These are phyloP conservation scores for Nigrospora oryzae DNA, from an alignment of 2,329 filamentous ascomycete species.

Conservation along the genomic window DNA sequence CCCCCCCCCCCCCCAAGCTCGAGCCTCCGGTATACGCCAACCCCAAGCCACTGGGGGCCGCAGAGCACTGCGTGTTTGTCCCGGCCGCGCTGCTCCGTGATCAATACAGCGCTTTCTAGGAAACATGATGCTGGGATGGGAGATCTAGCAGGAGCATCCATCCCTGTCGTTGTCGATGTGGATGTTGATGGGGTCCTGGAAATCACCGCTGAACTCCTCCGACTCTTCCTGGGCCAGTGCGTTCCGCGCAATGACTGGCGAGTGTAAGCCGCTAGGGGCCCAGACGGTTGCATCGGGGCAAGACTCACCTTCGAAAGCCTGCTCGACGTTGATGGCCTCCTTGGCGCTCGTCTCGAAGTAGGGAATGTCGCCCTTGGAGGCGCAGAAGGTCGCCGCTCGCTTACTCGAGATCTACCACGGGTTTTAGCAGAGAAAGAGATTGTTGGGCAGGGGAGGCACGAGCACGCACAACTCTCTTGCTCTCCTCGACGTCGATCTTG, in stretches of 20 bases:
- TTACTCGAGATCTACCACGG: constrained; percentile 73
- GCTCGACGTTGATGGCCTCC: constrained; percentile 96
- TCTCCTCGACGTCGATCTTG: constrained; percentile 98
- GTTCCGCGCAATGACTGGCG: constrained; percentile 84
- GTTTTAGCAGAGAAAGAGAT: constrained; percentile 9
- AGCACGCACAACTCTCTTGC: constrained; percentile 72
- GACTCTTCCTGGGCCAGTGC: constrained; percentile 95
- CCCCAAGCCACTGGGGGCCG: too few species aligned
- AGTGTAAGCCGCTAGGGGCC: constrained; percentile 3
- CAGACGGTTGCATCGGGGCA: not conserved
- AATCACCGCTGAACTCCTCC: constrained; percentile 95
- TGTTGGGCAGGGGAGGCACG: not conserved
- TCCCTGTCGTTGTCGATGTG: constrained; percentile 90
- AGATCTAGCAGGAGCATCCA: constrained; percentile 76
- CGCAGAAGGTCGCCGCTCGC: constrained; percentile 93
- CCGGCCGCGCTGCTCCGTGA: too few species aligned
- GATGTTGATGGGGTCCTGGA: constrained; percentile 96
- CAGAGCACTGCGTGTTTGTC: too few species aligned
- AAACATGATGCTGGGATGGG: too few species aligned
- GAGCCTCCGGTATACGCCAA: too few species aligned
- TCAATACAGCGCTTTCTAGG: too few species aligned
- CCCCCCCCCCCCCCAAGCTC: too few species aligned
- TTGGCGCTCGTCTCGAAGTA: constrained; percentile 99
- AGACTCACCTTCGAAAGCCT: constrained; percentile 55
- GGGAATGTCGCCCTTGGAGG: constrained; percentile 93